These are phyloP conservation scores for Aspergillus proliferans DNA, from an alignment of 2,329 filamentous ascomycete genomes.

Conservation along the genomic window DNA sequence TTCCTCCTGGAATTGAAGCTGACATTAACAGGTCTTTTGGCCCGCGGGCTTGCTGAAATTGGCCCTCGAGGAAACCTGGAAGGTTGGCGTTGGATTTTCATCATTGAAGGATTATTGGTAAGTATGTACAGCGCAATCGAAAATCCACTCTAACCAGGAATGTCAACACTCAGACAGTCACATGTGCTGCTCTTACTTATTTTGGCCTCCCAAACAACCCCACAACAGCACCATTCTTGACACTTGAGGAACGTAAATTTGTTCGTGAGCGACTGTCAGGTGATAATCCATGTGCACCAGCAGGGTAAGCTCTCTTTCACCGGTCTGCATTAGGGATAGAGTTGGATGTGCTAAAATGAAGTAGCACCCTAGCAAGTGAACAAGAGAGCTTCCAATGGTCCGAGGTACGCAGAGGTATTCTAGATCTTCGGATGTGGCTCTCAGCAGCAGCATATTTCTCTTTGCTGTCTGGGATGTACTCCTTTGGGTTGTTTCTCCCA, in stretches of 20 bases:
- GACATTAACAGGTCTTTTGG: slow-evolving; percentile 44
- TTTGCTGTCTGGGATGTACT: slow-evolving; percentile 54
- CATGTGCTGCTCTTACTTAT: slow-evolving; percentile 48
- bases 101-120: slow-evolving; percentile 49
- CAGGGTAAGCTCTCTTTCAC: slow-evolving; percentile 18
- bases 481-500: slow-evolving; percentile 60
- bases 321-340: not conserved
- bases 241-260: slow-evolving; percentile 45
- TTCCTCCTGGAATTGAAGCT: not conserved
- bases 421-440: slow-evolving; percentile 58
- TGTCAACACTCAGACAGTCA: slow-evolving; percentile 42
- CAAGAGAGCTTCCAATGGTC: slow-evolving; percentile 53
- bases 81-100: slow-evolving; percentile 59
- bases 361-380: slow-evolving; percentile 16
- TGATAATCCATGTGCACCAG: slow-evolving; percentile 24
- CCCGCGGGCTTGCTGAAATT: slow-evolving; percentile 56
- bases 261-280: slow-evolving; percentile 43
- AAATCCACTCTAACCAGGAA: not conserved
- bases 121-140: not conserved
- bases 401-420: slow-evolving; percentile 56
- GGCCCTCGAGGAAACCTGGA: slow-evolving; percentile 48
- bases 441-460: slow-evolving; percentile 57
- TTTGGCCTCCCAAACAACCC: slow-evolving; percentile 53
- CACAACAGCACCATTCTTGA: slow-evolving; percentile 50
- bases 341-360: slow-evolving; percentile 3